A percentile compares a stretch with the other conserved stretches of the same genome.
Conservation (phyloP, 495 filamentous ascomycete species). For the Parachaetomium inaequale region DNA sequence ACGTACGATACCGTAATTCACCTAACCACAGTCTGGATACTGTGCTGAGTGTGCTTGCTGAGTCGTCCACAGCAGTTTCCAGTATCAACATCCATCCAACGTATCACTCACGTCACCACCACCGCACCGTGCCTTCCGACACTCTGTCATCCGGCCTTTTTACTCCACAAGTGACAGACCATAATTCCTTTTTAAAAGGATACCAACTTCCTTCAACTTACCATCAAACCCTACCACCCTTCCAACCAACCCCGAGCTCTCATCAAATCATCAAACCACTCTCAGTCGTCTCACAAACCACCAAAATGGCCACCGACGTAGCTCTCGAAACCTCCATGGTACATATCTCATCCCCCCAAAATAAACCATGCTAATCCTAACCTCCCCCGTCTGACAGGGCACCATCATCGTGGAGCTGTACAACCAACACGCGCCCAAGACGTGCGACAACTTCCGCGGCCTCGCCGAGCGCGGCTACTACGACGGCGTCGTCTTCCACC, state of each 20-base stretch:
- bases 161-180: not conserved
- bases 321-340: slow-evolving; percentile 25
- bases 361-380: not conserved
- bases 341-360: not conserved
- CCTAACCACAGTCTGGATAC: not conserved
- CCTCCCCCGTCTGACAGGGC: slow-evolving; percentile 49
- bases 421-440: slow-evolving; percentile 49
- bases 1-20: not conserved
- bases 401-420: slow-evolving; percentile 87
- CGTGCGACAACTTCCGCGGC: slow-evolving; percentile 83
- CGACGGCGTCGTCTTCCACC: slow-evolving; percentile 81
- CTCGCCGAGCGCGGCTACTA: slow-evolving; percentile 83
- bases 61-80: too few relatives aligned
- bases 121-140: not conserved
- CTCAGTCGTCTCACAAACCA: not conserved
- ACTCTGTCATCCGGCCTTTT: not conserved
- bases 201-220: not conserved
- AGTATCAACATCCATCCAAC: not conserved
- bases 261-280: not conserved
- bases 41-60: too few relatives aligned
- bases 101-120: not conserved
- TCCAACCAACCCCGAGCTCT: not conserved
- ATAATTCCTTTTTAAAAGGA: not conserved
- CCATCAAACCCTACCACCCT: not conserved
- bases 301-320: slow-evolving; percentile 24